phyloP scores from a whole-genome alignment of 2,329 filamentous ascomycete genomes.

The Plectosphaerella cucumerina region DNA sequence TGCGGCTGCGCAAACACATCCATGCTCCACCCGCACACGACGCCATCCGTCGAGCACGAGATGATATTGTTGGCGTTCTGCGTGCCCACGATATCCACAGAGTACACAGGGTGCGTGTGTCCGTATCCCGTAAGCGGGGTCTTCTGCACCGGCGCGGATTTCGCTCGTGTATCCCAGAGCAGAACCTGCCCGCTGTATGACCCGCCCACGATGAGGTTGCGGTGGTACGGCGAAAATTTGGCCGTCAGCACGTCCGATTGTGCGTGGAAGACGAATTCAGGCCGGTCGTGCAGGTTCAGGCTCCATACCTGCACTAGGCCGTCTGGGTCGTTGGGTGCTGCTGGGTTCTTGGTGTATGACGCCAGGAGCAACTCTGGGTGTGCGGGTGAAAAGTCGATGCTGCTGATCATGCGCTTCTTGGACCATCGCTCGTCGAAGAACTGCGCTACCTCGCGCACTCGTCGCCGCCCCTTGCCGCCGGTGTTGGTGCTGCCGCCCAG shows the following conservation, averaged over 20 bases:
- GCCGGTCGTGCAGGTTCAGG: constrained; percentile 85
- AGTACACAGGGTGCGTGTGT: constrained; percentile 95
- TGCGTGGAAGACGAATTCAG: constrained; percentile 95
- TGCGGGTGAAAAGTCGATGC: constrained; percentile 92
- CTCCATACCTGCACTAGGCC: constrained; percentile 98
- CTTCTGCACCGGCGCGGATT: constrained; percentile 87
- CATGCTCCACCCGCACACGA: constrained; percentile 94
- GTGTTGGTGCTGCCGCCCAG: constrained; percentile 37
- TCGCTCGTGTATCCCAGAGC: constrained; percentile 92
- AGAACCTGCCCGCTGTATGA: constrained; percentile 96
- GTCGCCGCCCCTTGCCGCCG: constrained; percentile 65
- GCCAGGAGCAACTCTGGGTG: constrained; percentile 90
- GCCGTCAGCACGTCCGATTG: constrained; percentile 93
- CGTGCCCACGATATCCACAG: constrained; percentile 90
- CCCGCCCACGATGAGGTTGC: constrained; percentile 91
- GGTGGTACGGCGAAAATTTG: constrained; percentile 98
- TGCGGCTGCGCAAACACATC: constrained; percentile 98
- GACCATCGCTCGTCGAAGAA: constrained; percentile 96
- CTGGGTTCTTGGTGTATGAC: constrained; percentile 95
- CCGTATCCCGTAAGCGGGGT: constrained; percentile 92
- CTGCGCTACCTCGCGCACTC: constrained; percentile 83
- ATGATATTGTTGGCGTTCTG: constrained; percentile 99
- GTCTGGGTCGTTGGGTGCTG: constrained; percentile 88
- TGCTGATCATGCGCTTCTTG: constrained; percentile 95
- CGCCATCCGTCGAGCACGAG: constrained; percentile 92